Evolutionary conservation across 1,284 basidiomycete species (phyloP), one percentile per base, ranked within the genome.

Genomic region (Exobasidium cylindrosporum): DNA sequence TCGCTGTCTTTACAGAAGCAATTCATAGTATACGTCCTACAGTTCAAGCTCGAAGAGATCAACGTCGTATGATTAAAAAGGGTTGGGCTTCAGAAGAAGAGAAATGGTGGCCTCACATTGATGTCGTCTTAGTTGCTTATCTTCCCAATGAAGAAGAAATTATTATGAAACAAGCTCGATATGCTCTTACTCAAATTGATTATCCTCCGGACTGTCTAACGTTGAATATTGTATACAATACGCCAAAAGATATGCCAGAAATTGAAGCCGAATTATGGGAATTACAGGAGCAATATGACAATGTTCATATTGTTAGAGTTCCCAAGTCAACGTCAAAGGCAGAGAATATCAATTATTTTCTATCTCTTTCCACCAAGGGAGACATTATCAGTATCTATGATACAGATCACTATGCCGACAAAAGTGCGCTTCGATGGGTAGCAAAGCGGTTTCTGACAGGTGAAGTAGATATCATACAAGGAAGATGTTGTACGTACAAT

Each of bases 391-490:
- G 66, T 14, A 67, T 76, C 17, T 74, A 72, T 59, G 73, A 74
- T 43, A 72, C 73, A 4, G 74, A 74, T 45, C 73, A 74, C 64
- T 71, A 67, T 54, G 67, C 70, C 5, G 73, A 73, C 32, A 65
- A 66, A 10, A 65, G 71, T 28, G 73, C 74, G 1, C 55, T 76
- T 2, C 60, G 66, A 21, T 74, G 67, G 66, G 74, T 71, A 2
- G 73, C 69, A 1, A 57, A 66, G 2, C 50, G 73, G 4, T 72
- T 76, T 65, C 24, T 67, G 26, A 54, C 65, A 24, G 73, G 74
- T n/a, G 71, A 74, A n/a, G 72, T 74, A 28, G 73, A 76, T 29
- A 67, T 76, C 54, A 69, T 76, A 29, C 73, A 76, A 50, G 74
- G 74, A 1, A 57, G 74, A 26, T 74, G 74, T 61, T 71, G 68